Evolutionary conservation across 2,329 filamentous ascomycete genomes (phyloP), one percentile per base, ranked within the genome.

Genomic region (Paecilomyces fulvus): DNA sequence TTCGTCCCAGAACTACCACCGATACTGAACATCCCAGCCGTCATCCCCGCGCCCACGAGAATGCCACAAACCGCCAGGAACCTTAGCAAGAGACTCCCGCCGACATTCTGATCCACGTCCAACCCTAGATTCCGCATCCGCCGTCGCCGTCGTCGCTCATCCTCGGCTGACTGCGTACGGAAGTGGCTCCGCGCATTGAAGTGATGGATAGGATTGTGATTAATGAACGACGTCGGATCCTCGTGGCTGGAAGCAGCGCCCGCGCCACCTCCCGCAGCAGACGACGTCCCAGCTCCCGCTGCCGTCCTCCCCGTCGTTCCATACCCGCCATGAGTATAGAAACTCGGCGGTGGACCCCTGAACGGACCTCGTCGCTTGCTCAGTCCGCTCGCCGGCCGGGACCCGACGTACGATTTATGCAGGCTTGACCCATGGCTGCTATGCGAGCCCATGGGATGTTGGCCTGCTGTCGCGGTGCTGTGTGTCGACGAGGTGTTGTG

Each of bases 271-370:
- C 33, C 20, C 30, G 55, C 57, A 33, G 56, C 46, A 21, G 58
- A 43, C 25, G 49, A 46, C 43, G 25, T 73, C 64, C 74, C 55
- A 76, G 65, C 33, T 79, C 78, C 55, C 74, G 72, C 37, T 84
- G 72, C 73, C 50, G 57, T 87, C 88, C 33, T 80, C 80, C 2
- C 74, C 69, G 57, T 89, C 2, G 75, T 70, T 51, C 89, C 89
- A 81, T 90, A 95, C 2, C 88, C 90, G 3, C 90, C 91, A 59
- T 81, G 85, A 17, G 86, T 82, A 73, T 90, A 96, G 76, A 96
- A 97, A 61, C 85, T 89, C 0, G 92, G 92, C 53, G 94, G 92
- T 3, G 94, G 92, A 0, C 92, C 92, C 20, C 83, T 83, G 72
- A 95, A 96, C 3, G 86, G 80, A 1, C 85, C 83, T 2, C 90